Conservation (phyloP, 2,329 filamentous ascomycete genomes). For the Xylariomycetidae sp. region DNA sequence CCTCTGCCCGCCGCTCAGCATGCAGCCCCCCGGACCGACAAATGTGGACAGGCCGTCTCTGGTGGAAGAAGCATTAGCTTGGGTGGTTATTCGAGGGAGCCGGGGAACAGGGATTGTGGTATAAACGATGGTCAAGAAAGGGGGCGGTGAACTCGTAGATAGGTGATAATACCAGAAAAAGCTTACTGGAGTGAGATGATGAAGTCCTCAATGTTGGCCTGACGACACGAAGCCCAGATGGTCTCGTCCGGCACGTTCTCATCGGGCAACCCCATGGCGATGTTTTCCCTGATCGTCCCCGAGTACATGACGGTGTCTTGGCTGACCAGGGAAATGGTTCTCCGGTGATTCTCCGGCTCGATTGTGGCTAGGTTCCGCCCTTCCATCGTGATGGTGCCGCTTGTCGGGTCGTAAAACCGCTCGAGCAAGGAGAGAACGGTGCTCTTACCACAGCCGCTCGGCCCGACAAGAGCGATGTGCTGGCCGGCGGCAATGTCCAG, state of each 20-base stretch:
- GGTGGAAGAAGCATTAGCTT: not conserved
- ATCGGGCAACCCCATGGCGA: constrained; percentile 54
- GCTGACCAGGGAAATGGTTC: constrained; percentile 60
- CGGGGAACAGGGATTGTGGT: too few relatives aligned
- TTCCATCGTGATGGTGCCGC: not conserved
- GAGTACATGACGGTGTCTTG: constrained; percentile 68
- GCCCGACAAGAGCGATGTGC: constrained; percentile 1
- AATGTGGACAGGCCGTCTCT: constrained; percentile 3
- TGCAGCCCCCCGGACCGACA: constrained; percentile 3
- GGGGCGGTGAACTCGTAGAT: not conserved
- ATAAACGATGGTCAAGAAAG: not conserved
- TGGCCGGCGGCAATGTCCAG: constrained; percentile 26
- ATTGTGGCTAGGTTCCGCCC: not conserved
- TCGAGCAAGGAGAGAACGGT: constrained; percentile 2
- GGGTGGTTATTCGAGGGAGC: too few relatives aligned
- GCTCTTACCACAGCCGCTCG: constrained; percentile 4
- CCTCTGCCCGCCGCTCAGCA: constrained; percentile 52
- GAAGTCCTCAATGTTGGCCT: constrained; percentile 64
- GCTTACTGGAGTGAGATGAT: constrained; percentile 43
- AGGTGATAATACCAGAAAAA: not conserved
- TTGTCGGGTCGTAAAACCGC: constrained; percentile 3
- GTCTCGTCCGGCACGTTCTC: constrained; percentile 45
- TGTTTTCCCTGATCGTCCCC: constrained; percentile 54
- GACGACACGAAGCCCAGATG: constrained; percentile 45
- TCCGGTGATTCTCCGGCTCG: constrained; percentile 45